Percentiles rank a stretch among this genome's conserved stretches.
Conservation (phyloP, 345 rosid species). For the Aethionema arabicum region DNA sequence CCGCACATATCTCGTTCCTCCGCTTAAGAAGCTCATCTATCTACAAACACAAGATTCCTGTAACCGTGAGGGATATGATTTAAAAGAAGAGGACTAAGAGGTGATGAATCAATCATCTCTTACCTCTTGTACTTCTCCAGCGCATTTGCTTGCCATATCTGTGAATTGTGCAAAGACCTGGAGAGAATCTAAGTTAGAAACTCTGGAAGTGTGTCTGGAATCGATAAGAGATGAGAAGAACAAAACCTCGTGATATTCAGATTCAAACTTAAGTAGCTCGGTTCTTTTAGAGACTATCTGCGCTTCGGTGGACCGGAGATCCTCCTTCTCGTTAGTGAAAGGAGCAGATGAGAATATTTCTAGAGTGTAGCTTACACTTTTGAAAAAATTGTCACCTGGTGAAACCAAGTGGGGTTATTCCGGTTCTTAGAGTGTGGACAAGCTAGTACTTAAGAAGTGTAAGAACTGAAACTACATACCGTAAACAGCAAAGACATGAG, state of each 20-base stretch:
- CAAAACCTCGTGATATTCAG: constrained; percentile 78
- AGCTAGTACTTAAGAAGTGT: constrained; percentile 15
- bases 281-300: constrained; percentile 72
- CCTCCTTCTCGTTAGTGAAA: constrained; percentile 64
- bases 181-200: constrained; percentile 3
- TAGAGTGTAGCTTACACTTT: constrained; percentile 79
- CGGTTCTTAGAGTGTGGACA: constrained; percentile 1
- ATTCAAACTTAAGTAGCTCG: constrained; percentile 79
- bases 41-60: constrained; percentile 41
- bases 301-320: constrained; percentile 78
- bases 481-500: constrained; percentile 86
- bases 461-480: constrained; percentile 52
- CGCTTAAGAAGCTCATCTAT: constrained; percentile 83
- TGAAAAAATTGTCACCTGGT: constrained; percentile 89
- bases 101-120: constrained; percentile 19
- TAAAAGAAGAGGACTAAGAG: constrained; percentile 2
- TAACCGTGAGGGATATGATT: background rate
- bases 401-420: constrained; percentile 19
- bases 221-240: background rate
- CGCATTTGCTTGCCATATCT: constrained; percentile 85
- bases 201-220: background rate
- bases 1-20: constrained; percentile 74
- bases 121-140: constrained; percentile 84
- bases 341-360: constrained; percentile 86
- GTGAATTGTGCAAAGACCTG: constrained; percentile 88